These are phyloP conservation scores for Luffa aegyptiaca DNA, from an alignment of 306 rosid species.

Conservation along the genomic window DNA sequence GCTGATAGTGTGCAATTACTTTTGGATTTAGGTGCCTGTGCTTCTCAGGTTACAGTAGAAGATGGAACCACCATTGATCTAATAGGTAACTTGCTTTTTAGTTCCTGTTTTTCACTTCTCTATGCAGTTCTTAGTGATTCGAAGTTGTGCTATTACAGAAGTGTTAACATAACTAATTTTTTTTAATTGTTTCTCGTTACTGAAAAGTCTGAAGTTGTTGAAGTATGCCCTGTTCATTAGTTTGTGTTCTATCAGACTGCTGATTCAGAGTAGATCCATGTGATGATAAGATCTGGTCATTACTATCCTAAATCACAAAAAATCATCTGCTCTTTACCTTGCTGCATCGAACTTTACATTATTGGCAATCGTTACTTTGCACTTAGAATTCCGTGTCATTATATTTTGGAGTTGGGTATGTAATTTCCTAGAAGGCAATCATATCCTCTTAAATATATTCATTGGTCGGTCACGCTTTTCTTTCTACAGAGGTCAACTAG, in stretches of 20 bases:
- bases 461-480: background rate
- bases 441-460: background rate
- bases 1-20: conserved; percentile 76
- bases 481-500: background rate
- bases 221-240: background rate
- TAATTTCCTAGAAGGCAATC: background rate
- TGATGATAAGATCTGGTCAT: no score
- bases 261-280: background rate
- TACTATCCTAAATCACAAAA: background rate
- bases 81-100: conserved; percentile 44
- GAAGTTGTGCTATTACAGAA: background rate
- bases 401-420: background rate
- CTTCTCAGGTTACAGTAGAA: conserved; percentile 63
- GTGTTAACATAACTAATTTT: background rate
- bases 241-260: background rate
- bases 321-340: background rate
- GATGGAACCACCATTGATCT: conserved; percentile 93
- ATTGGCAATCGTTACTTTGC: no score
- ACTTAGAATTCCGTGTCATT: background rate
- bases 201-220: background rate
- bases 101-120: background rate
- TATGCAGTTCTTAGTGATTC: background rate
- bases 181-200: background rate
- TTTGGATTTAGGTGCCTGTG: conserved; percentile 83
- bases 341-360: background rate